Conservation (phyloP, 148 eudicot genomes). For the Limonium bicolor region DNA sequence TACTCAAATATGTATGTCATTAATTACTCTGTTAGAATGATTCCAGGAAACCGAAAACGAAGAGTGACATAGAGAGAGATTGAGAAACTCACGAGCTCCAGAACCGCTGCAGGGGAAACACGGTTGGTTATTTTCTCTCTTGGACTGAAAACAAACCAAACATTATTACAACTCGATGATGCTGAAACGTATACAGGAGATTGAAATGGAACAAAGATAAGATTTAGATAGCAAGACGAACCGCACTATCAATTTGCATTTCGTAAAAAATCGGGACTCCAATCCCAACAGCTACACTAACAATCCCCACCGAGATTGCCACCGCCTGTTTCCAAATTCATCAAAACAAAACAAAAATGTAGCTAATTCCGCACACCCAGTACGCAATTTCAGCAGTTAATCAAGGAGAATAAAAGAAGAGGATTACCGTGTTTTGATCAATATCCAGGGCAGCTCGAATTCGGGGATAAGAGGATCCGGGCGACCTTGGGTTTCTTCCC, state of each 20-base stretch:
- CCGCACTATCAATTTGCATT: constrained; percentile 85
- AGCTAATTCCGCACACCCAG: not conserved
- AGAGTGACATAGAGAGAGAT: not conserved
- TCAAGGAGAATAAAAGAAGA: not conserved
- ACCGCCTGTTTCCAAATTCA: constrained; percentile 29
- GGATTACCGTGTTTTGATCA: constrained; percentile 75
- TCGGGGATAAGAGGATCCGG: constrained; percentile 25
- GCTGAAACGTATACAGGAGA: not conserved
- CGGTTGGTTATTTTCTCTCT: constrained; percentile 78
- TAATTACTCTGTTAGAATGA: no score
- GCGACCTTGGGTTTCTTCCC: constrained; percentile 19
- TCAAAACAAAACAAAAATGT: not conserved
- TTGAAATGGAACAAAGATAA: not conserved
- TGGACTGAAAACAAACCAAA: constrained; percentile 28
- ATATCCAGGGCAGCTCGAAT: constrained; percentile 55
- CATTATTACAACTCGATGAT: not conserved
- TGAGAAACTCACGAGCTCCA: constrained; percentile 86
- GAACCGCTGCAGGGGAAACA: constrained; percentile 88
- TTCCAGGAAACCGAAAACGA: not conserved
- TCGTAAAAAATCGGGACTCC: constrained; percentile 89
- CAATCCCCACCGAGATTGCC: constrained; percentile 76
- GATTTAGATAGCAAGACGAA: constrained; percentile 14
- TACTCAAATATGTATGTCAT: no score
- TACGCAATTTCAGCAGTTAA: not conserved
- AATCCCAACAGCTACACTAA: constrained; percentile 78